These are phyloP conservation scores for Barnettozyma botsteinii DNA, from an alignment of 805 yeast species.

Conservation along the genomic window DNA sequence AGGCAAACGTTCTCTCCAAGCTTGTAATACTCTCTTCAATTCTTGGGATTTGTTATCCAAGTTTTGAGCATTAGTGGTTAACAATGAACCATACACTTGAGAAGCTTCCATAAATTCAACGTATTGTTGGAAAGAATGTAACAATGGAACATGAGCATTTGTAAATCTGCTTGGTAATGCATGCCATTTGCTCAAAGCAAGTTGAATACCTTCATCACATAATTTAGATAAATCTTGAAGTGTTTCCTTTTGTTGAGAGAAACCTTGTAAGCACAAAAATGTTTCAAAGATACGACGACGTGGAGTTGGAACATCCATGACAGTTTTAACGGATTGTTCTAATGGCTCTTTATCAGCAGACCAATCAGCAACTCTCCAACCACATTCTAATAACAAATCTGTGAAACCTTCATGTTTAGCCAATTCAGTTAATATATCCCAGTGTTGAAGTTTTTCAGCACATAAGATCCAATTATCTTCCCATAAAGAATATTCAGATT, in stretches of 20 bases:
- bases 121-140: constrained; percentile 95
- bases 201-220: constrained; percentile 95
- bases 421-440: constrained; percentile 94
- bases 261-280: constrained; percentile 86
- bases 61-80: constrained; percentile 87
- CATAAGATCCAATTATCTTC: constrained; percentile 98
- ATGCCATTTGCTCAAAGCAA: constrained; percentile 89
- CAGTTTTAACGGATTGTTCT: constrained; percentile 90
- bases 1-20: constrained; percentile 97
- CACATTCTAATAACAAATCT: constrained; percentile 92
- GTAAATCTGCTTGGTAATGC: constrained; percentile 71
- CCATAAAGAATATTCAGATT: constrained; percentile 93
- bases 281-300: constrained; percentile 94
- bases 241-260: constrained; percentile 84
- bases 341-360: constrained; percentile 88
- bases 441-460: constrained; percentile 94
- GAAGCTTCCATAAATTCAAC: constrained; percentile 97
- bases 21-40: constrained; percentile 87
- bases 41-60: constrained; percentile 92
- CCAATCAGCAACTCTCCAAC: constrained; percentile 99
- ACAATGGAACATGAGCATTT: constrained; percentile 79
- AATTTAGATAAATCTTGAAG: constrained; percentile 77
- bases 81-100: constrained; percentile 82
- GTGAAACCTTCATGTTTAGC: constrained; percentile 98
- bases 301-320: constrained; percentile 98